phyloP scores from a whole-genome alignment of 257 asterid genomes.

The Osmanthus fragrans region DNA sequence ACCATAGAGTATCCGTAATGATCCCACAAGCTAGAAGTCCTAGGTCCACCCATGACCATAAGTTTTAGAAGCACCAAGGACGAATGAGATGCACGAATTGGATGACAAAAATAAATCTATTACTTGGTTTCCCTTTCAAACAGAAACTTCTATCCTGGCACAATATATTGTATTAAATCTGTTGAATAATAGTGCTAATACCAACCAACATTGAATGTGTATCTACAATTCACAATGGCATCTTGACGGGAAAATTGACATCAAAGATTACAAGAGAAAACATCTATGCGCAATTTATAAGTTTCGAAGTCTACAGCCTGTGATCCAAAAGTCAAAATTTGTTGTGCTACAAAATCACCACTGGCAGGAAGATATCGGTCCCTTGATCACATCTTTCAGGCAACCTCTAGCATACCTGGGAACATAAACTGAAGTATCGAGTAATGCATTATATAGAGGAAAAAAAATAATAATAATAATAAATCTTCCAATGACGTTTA shows the following conservation, averaged over 20 bases:
- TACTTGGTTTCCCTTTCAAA: not conserved
- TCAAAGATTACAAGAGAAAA: constrained; percentile 30
- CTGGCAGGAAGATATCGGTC: constrained; percentile 49
- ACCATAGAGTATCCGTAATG: too few relatives aligned
- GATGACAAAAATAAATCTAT: too few relatives aligned
- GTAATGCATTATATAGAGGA: not conserved
- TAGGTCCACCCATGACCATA: too few relatives aligned
- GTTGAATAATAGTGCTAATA: constrained; percentile 1
- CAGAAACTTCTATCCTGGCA: not conserved
- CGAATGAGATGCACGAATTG: too few relatives aligned
- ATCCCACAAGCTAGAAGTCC: too few relatives aligned
- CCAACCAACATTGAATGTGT: constrained; percentile 19
- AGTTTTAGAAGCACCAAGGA: too few relatives aligned
- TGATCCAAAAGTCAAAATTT: constrained; percentile 43
- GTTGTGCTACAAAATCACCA: constrained; percentile 52
- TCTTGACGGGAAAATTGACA: constrained; percentile 33
- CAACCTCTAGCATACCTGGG: constrained; percentile 41
- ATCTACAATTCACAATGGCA: constrained; percentile 46
- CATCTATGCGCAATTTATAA: constrained; percentile 5
- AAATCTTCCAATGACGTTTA: not conserved
- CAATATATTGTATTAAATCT: constrained; percentile 29
- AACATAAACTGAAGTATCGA: constrained; percentile 1
- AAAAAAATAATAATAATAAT: not conserved
- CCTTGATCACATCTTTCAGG: constrained; percentile 34
- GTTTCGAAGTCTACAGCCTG: constrained; percentile 33